phyloP scores from a whole-genome alignment of 2,329 filamentous ascomycete genomes.

The Cladophialophora bantiana region DNA sequence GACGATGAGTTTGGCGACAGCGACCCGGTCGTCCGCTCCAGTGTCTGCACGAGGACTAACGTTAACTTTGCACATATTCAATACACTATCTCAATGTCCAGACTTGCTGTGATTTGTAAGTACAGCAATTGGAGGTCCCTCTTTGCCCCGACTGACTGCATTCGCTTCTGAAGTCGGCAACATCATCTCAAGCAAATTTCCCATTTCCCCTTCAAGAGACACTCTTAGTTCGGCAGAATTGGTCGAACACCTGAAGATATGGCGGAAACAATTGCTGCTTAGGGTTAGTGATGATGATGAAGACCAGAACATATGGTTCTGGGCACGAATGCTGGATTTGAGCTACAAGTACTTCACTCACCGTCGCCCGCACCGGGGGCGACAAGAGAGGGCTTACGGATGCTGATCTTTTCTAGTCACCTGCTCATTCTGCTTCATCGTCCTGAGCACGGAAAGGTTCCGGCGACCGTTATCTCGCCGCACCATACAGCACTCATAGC shows the following conservation, averaged over 20 bases:
- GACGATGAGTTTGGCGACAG: constrained; percentile 14
- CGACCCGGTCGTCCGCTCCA: not conserved
- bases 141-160: not conserved
- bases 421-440: constrained; percentile 22
- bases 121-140: not conserved
- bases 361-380: too few species aligned
- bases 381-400: not conserved
- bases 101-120: constrained; percentile 23
- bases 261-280: constrained; percentile 13
- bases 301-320: constrained; percentile 20
- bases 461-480: constrained; percentile 13
- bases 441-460: constrained; percentile 14
- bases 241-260: constrained; percentile 7
- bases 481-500: constrained; percentile 22
- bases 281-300: constrained; percentile 5
- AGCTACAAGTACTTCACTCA: constrained; percentile 17
- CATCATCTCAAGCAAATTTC: constrained; percentile 19
- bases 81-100: constrained; percentile 22
- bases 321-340: constrained; percentile 24
- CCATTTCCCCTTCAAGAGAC: constrained; percentile 8
- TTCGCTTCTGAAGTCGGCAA: constrained; percentile 6
- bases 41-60: constrained; percentile 8
- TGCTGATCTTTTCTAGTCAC: constrained; percentile 16
- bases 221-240: constrained; percentile 12
- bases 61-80: constrained; percentile 13